These are phyloP conservation scores for Xanthoconium purpureum DNA, from an alignment of 768 basidiomycete genomes.

Conservation along the genomic window DNA sequence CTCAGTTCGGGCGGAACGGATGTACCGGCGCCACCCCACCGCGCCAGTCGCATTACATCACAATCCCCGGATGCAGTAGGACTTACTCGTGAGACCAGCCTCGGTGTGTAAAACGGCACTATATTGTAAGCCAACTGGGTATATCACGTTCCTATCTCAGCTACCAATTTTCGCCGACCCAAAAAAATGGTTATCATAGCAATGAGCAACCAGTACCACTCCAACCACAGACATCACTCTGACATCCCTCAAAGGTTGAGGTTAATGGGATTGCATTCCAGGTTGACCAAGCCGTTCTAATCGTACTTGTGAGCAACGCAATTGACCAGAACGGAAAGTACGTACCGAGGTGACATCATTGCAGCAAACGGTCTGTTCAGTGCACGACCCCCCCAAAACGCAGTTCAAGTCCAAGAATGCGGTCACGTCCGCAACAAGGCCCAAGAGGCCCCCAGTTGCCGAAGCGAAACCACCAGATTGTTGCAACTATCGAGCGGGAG, in stretches of 20 bases:
- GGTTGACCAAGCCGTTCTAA: neutral
- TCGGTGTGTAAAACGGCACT: neutral
- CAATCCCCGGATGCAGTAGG: neutral
- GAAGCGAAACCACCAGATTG: too few species aligned
- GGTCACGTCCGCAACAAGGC: neutral
- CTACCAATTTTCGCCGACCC: neutral
- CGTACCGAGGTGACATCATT: rapidly evolving
- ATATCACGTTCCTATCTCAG: too few species aligned
- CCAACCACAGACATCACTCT: neutral
- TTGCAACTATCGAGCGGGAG: too few species aligned
- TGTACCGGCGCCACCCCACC: conserved; percentile 17
- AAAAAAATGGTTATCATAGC: neutral
- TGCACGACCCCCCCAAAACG: neutral
- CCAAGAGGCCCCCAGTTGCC: neutral
- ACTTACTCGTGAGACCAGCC: neutral
- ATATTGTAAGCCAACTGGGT: neutral
- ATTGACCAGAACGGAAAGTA: neutral
- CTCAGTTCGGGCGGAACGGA: neutral
- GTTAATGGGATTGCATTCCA: neutral
- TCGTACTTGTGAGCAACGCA: neutral
- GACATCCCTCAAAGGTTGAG: neutral
- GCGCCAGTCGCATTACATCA: conserved; percentile 12
- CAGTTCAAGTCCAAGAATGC: neutral
- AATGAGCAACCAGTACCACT: neutral
- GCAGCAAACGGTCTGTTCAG: neutral